Evolutionary conservation across 2,329 filamentous ascomycete species (phyloP).

Genomic region (Xylaria sp.): DNA sequence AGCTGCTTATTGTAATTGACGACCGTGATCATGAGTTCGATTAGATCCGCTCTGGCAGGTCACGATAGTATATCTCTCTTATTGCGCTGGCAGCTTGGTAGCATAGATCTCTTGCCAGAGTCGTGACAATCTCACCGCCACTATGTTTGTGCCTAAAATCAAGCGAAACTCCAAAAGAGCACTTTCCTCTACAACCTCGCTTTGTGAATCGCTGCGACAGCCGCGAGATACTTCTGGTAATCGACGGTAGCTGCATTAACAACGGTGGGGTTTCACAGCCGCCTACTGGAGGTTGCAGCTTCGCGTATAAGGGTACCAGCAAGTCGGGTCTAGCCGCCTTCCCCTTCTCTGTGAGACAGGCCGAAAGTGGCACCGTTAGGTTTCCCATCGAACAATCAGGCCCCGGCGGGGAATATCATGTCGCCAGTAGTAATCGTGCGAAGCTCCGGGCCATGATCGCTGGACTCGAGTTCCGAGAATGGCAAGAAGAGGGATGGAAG

Average conservation of each 20-base stretch:
- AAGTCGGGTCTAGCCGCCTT: slow-evolving; percentile 31
- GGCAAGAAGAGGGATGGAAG: slow-evolving; percentile 54
- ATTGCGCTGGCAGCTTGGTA: not conserved
- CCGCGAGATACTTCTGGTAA: slow-evolving; percentile 54
- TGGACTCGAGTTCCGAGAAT: slow-evolving; percentile 56
- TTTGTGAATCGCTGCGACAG: slow-evolving; percentile 52
- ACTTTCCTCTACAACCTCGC: slow-evolving; percentile 51
- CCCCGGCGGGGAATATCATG: slow-evolving; percentile 47
- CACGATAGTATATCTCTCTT: not conserved
- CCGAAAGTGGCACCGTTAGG: slow-evolving; percentile 40
- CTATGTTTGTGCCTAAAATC: slow-evolving; percentile 46
- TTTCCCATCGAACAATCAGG: slow-evolving; percentile 54
- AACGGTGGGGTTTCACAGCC: slow-evolving; percentile 49
- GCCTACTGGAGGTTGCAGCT: slow-evolving; percentile 46
- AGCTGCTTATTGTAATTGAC: not conserved
- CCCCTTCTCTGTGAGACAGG: slow-evolving; percentile 29
- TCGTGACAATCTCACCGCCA: slow-evolving; percentile 39
- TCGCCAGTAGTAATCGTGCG: slow-evolving; percentile 57
- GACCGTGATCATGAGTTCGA: not conserved
- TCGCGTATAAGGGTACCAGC: slow-evolving; percentile 46
- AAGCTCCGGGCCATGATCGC: slow-evolving; percentile 57
- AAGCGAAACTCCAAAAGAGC: slow-evolving; percentile 47
- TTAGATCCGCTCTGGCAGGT: slow-evolving; percentile 11
- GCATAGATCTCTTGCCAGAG: slow-evolving; percentile 35
- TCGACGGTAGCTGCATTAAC: slow-evolving; percentile 56